phyloP scores from a whole-genome alignment of 1,284 basidiomycete genomes.

The Retiboletus flavoniger region DNA sequence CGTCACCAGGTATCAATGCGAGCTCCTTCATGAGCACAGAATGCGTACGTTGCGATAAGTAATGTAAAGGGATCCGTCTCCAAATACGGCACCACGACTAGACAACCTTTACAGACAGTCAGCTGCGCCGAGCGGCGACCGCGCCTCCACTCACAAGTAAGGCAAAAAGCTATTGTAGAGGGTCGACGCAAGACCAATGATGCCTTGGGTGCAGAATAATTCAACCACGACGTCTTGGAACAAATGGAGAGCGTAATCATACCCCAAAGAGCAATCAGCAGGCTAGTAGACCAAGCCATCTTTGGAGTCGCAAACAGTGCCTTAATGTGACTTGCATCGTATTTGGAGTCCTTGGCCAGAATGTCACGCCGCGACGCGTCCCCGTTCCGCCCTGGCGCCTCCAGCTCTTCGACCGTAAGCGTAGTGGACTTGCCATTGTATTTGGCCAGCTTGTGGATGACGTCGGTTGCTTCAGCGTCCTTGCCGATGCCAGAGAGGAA shows the following conservation, averaged over 20 bases:
- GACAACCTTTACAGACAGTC: slow-evolving; percentile 35
- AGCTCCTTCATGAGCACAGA: background rate
- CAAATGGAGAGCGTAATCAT: background rate
- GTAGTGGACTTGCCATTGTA: slow-evolving; percentile 51
- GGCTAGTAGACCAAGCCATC: slow-evolving; percentile 56
- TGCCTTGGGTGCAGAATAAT: slow-evolving; percentile 33
- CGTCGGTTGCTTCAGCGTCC: slow-evolving; percentile 61
- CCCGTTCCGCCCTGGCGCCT: slow-evolving; percentile 16
- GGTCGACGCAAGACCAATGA: slow-evolving; percentile 63
- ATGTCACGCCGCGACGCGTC: slow-evolving; percentile 17
- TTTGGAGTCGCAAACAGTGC: slow-evolving; percentile 54
- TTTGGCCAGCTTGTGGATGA: slow-evolving; percentile 57
- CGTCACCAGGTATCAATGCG: background rate
- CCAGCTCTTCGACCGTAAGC: slow-evolving; percentile 44
- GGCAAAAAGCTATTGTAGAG: slow-evolving; percentile 60
- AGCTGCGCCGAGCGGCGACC: background rate
- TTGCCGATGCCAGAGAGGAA: slow-evolving; percentile 61
- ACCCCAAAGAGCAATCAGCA: slow-evolving; percentile 60
- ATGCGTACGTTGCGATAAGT: slow-evolving; percentile 51
- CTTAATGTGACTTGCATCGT: slow-evolving; percentile 45
- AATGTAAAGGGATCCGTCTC: slow-evolving; percentile 48
- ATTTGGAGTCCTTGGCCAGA: slow-evolving; percentile 40
- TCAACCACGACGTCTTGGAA: background rate
- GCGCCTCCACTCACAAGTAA: slow-evolving; percentile 40
- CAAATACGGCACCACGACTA: slow-evolving; percentile 48